Evolutionary conservation across 1,284 basidiomycete genomes (phyloP), one percentile per base, ranked within the genome.

Genomic region (Vanrija sp.): DNA sequence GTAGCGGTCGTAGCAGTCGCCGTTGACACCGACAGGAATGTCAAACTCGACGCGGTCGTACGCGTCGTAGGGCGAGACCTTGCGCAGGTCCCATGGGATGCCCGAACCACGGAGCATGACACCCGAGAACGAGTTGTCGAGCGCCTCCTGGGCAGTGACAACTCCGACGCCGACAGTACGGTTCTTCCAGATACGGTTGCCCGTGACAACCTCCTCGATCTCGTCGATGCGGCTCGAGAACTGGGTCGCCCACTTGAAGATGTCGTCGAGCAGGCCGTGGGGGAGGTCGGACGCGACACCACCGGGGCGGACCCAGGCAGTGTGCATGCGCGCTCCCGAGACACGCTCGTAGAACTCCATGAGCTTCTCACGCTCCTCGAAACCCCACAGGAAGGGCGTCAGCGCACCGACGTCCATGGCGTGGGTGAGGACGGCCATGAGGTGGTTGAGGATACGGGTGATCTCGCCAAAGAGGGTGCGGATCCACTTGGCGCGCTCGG

Each of bases 271-370:
- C 35, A 98, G 80, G 16, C 95, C 95, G 67, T 97, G 94, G 6
- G 95, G 95, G 45, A 98, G 80, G 72, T 99, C 96, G 73, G 94
- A 98, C 2, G 96, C 94, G 46, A 99, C 96, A 69, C 96, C 95
- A 61, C 95, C 95, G 4, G 95, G 96, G 59, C 95, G 89, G 45
- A 98, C 86, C 75, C 98, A 98, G n/a, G 95, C 95, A 6, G 93
- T 86, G 73, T 98, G 95, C 69, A 99, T 82, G 57, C 95, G 92
- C 3, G 95, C 95, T 65, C 95, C 95, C 9, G 94, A 98, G 35
- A 98, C 94, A 54, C 95, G 91, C 78, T 99, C 95, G 78, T 98
- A 98, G 78, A 98, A 98, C 77, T 98, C 95, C 95, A 98, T 98
- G 63, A 98, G 85, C 81, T 98, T 98, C 79, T 98, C 95, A 62